phyloP scores from a whole-genome alignment of 306 rosid genomes.

The Vigna angularis region DNA sequence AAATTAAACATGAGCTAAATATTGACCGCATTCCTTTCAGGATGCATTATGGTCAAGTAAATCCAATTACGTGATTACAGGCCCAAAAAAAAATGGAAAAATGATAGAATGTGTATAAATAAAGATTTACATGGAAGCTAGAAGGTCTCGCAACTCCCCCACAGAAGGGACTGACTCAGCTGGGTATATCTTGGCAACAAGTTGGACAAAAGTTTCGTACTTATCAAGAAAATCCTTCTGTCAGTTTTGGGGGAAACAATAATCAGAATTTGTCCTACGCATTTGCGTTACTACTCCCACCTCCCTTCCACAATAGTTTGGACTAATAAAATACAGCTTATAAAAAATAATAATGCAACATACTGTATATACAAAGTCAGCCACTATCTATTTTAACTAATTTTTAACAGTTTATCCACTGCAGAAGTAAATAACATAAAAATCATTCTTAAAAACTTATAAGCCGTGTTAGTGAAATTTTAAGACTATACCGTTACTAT shows the following conservation, averaged over 20 bases:
- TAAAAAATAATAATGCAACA: not conserved
- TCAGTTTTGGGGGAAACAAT: slow-evolving; percentile 32
- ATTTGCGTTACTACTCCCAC: not conserved
- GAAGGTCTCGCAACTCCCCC: slow-evolving; percentile 70
- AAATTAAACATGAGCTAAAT: slow-evolving; percentile 2
- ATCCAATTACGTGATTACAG: not conserved
- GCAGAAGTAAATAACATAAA: not conserved
- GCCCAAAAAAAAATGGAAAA: not conserved
- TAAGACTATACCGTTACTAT: not conserved
- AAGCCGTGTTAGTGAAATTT: not conserved
- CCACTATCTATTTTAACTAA: not conserved
- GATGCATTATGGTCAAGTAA: not conserved
- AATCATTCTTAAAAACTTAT: not conserved
- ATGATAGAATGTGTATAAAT: slow-evolving; percentile 11
- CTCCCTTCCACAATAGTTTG: too few species aligned
- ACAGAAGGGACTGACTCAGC: slow-evolving; percentile 68
- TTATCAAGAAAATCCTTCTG: slow-evolving; percentile 97
- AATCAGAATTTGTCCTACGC: slow-evolving; percentile 35
- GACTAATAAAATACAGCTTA: not conserved
- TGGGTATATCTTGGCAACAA: slow-evolving; percentile 86
- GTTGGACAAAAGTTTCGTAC: slow-evolving; percentile 85
- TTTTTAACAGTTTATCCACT: not conserved
- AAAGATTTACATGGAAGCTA: slow-evolving; percentile 70
- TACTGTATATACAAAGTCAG: not conserved
- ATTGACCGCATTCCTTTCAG: slow-evolving; percentile 17